phyloP scores from a whole-genome alignment of 139 green algal species.

The Medakamo hakoo region DNA sequence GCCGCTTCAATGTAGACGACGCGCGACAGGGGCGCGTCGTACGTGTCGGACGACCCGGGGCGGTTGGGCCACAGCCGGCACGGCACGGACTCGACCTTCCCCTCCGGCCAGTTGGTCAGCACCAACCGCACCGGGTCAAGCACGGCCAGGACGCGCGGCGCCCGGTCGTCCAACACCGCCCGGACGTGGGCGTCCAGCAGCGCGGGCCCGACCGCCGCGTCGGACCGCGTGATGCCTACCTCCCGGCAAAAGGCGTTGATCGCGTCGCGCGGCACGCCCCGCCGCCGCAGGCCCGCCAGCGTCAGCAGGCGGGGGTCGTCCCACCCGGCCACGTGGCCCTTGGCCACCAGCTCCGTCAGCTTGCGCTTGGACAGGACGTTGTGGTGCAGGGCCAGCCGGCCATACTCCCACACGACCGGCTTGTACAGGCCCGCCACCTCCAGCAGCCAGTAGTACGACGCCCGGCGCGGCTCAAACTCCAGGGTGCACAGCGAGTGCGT shows the following conservation, averaged over 20 bases:
- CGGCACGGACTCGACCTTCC: constrained; percentile 23
- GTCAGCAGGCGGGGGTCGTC: constrained; percentile 93
- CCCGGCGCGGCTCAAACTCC: constrained; percentile 89
- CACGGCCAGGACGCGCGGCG: constrained; percentile 65
- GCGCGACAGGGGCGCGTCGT: constrained; percentile 51
- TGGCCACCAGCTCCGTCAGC: constrained; percentile 78
- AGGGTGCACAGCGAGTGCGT: constrained; percentile 98
- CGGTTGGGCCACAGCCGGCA: neutral
- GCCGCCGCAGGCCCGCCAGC: constrained; percentile 71
- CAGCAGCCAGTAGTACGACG: constrained; percentile 95
- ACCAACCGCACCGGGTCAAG: constrained; percentile 70
- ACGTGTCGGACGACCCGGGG: constrained; percentile 20
- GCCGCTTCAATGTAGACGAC: constrained; percentile 88
- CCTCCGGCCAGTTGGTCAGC: constrained; percentile 63
- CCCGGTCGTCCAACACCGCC: constrained; percentile 24
- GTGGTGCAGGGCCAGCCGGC: constrained; percentile 90
- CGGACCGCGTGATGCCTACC: constrained; percentile 70
- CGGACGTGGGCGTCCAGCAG: constrained; percentile 81
- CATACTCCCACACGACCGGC: constrained; percentile 95
- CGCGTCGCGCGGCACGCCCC: constrained; percentile 61
- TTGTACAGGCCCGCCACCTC: constrained; percentile 59
- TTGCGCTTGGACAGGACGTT: constrained; percentile 96
- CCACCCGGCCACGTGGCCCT: constrained; percentile 74
- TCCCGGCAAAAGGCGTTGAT: constrained; percentile 93
- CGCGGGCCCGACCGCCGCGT: constrained; percentile 72